Base-by-base conservation (phyloP, 1,284 basidiomycete species). In the Malassezia furfur region DNA sequence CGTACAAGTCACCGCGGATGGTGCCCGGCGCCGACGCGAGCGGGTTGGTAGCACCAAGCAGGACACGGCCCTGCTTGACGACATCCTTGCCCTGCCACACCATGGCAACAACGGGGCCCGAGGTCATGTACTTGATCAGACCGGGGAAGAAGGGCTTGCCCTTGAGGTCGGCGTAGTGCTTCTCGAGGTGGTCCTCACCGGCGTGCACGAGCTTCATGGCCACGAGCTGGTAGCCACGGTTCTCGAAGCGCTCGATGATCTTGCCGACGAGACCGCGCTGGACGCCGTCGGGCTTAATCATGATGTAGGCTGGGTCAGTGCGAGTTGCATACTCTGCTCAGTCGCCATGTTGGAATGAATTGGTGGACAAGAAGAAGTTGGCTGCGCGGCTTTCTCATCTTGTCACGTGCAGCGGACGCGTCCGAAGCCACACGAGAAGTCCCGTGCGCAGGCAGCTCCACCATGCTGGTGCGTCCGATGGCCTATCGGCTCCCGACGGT, bases 21-120 rank as follows among this genome's bases (percentile, higher is more conserved):
- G 70, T 74, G 34, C 72, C 72, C 44, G 88, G 83, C 62, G 83
- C 80, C 62, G 91, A 96, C 50, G 82, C 82, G 61, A 96, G 84
- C 59, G 93, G 94, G 85, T 98, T 96, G 76, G 94, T 96, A 47
- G 90, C 85, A 76, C 93, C 91, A 70, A 98, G 87, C 84, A 96
- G 90, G 76, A 78, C 82, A 79, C 91, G 89, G 69, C 91, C 91
- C 55, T 54, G 47, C 64, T 68, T 70, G 48, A 74, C 70, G 48
- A 69, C 69, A 54, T 71, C 89, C 72, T 91, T 85, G 69, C 93
- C 93, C 80, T 96, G 83, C 83, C 90, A 96, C 72, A 93, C 93
- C 84, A 96, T 94, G 74, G 83, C 88, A 72, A 94, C 85, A 68
- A 99, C 93, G 68, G 93, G 93, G 63, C 93, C 93, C 62, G 88